Conservation (phyloP, 2,329 filamentous ascomycete genomes). For the Shiraia sp. region DNA sequence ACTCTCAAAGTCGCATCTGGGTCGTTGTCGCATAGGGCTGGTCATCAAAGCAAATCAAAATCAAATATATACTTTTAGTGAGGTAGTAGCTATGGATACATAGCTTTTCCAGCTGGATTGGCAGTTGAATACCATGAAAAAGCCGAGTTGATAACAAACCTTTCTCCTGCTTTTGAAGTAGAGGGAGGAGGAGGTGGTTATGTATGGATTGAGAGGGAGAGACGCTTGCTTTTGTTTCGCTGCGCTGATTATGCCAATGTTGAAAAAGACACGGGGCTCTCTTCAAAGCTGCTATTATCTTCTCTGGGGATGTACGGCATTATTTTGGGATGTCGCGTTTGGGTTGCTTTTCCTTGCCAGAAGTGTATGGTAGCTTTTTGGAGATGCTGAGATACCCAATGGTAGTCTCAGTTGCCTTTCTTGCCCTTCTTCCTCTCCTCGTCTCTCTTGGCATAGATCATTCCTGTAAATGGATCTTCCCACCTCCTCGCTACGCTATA, state of each 20-base stretch:
- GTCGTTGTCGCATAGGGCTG: too few relatives aligned
- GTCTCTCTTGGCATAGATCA: conserved; percentile 88
- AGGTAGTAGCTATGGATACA: conserved; percentile 4
- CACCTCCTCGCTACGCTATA: conserved; percentile 81
- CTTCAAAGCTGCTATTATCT: background rate
- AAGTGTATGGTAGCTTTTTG: background rate
- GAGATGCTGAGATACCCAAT: conserved; percentile 6
- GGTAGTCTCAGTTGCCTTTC: conserved; percentile 27
- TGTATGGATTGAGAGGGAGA: background rate
- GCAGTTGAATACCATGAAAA: conserved; percentile 12
- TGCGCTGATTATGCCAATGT: conserved; percentile 2
- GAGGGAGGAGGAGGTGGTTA: too few relatives aligned
- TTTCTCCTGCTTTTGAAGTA: too few relatives aligned
- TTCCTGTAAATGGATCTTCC: conserved; percentile 93
- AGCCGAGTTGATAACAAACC: background rate
- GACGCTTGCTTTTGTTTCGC: background rate
- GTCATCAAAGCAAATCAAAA: too few relatives aligned
- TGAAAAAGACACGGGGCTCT: conserved; percentile 9
- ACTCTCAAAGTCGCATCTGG: too few relatives aligned
- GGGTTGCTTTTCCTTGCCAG: background rate
- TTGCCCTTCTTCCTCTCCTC: conserved; percentile 48
- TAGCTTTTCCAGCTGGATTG: conserved; percentile 4
- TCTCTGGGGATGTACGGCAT: background rate
- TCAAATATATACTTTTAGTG: conserved; percentile 14
- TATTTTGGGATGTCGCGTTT: background rate